Evolutionary conservation across 202 grass and related monocot species (phyloP), one percentile per base, ranked within the genome.

Genomic region (Saccharum hybrid): DNA sequence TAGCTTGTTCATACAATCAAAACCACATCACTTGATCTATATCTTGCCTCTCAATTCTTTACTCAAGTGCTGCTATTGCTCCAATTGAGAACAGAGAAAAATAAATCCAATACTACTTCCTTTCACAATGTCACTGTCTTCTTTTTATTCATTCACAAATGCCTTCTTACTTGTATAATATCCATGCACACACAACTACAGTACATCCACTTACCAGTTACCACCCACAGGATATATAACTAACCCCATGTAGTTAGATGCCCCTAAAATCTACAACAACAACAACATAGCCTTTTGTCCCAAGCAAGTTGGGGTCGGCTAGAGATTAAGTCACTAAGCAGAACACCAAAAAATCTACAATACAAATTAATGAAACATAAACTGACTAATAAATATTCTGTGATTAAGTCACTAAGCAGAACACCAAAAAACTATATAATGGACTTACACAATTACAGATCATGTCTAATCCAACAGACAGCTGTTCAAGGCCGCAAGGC

Each of bases 61-160:
- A 71, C 40, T 16, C 3, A 8, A 8, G 16, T 37, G 16, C 16
- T 7, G 40, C 37, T 61, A 60, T n/a, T 45, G 8, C 26, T 84
- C 64, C 49, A 78, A 71, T 19, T 31, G 22, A 71, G 22, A 71
- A 62, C 21, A 48, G 56, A 70, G 23, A 71, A 63, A 71, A n/a
- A 4, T 51, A 59, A 38, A n/a, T 8, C 2, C 39, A 72, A 33
- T 13, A 28, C 59, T 33, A 21, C 13, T 42, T 22, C 3, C 36
- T 60, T 67, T 74, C 36, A 36, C 19, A 42, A 39, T 10, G 37
- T 18, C 4, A 0, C 3, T 3, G 1, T 57, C 7, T n/a, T 56
- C 0, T 57, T n/a, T 57, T 57, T 21, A 57, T 57, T 8, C 52
- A 21, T 57, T 74, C 36, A 36, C 13, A 42, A 39, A 39, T 6